phyloP scores from a whole-genome alignment of 805 yeast species.

The Ogataea trehaloabstinens region DNA sequence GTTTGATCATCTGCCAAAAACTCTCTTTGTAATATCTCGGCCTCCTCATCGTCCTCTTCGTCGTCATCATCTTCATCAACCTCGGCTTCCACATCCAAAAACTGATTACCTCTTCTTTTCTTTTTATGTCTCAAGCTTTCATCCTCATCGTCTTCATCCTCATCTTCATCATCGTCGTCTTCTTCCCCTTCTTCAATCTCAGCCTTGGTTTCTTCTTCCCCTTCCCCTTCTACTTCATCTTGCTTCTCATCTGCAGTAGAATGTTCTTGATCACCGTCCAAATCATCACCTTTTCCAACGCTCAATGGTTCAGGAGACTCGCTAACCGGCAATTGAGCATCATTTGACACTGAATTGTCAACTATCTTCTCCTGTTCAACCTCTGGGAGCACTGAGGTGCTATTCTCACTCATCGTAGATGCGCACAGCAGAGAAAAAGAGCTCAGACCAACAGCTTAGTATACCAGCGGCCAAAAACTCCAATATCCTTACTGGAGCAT shows the following conservation, averaged over 20 bases:
- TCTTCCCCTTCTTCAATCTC: conserved; percentile 30
- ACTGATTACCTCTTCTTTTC: conserved; percentile 69
- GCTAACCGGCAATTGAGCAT: no score
- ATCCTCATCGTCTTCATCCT: conserved; percentile 55
- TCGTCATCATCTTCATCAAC: conserved; percentile 98
- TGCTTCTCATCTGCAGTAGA: conserved; percentile 23
- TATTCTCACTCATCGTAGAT: no score
- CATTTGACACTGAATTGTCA: no score
- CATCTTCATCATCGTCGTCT: conserved; percentile 36
- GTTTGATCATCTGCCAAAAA: conserved; percentile 75
- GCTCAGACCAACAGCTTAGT: no score
- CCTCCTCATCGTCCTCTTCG: conserved; percentile 90
- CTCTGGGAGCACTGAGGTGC: no score
- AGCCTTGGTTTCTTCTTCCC: conserved; percentile 20
- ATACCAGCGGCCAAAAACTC: no score
- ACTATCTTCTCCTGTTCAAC: no score
- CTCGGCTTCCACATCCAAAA: conserved; percentile 97
- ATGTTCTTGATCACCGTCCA: conserved; percentile 7
- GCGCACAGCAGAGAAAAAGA: no score
- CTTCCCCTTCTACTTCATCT: conserved; percentile 22
- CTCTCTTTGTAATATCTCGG: conserved; percentile 82
- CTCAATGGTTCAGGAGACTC: no score
- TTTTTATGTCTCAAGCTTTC: conserved; percentile 48
- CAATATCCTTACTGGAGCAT: conserved; percentile 1
- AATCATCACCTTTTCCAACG: no score